A percentile compares a stretch with the other conserved stretches of the same genome.
These are phyloP conservation scores for Suillus tomentosus DNA, from an alignment of 768 basidiomycete genomes.

Conservation along the genomic window DNA sequence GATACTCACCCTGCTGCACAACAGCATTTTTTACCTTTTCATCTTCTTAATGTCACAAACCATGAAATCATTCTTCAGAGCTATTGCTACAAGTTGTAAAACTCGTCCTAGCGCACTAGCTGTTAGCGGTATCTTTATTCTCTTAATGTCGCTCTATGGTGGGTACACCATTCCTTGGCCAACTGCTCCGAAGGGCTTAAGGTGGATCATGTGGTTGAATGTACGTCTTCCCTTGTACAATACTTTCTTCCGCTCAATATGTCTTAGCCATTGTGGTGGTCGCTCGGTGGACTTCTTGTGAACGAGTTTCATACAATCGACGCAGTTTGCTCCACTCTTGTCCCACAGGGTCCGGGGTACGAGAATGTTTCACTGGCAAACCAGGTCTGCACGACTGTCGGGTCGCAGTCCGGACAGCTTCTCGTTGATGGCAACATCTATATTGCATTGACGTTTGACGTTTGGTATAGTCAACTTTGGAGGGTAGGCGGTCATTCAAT, in stretches of 20 bases:
- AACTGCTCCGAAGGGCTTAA: conserved; percentile 66
- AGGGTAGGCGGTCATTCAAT: conserved; percentile 32
- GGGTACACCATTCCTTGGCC: conserved; percentile 41
- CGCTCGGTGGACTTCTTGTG: conserved; percentile 69
- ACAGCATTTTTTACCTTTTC: conserved; percentile 62
- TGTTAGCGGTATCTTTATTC: conserved; percentile 51
- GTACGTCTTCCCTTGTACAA: conserved; percentile 31
- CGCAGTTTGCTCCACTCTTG: conserved; percentile 58
- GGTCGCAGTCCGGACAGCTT: conserved; percentile 60
- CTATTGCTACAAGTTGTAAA: conserved; percentile 58
- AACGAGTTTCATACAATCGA: conserved; percentile 81
- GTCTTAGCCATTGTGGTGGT: conserved; percentile 4
- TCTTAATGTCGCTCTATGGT: conserved; percentile 55
- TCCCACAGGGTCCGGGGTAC: conserved; percentile 66
- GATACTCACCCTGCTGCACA: neutral
- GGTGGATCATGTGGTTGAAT: conserved; percentile 68
- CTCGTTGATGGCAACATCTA: conserved; percentile 64
- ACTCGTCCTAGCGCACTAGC: conserved; percentile 64
- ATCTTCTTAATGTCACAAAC: conserved; percentile 56
- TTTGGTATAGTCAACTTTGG: conserved; percentile 51
- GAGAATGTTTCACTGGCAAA: conserved; percentile 55
- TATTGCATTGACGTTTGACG: conserved; percentile 44
- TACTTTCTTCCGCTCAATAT: neutral
- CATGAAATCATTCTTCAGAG: conserved; percentile 79
- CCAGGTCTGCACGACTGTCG: conserved; percentile 76